Conservation (phyloP, 2,329 filamentous ascomycete genomes). For the Thelonectria rubi region DNA sequence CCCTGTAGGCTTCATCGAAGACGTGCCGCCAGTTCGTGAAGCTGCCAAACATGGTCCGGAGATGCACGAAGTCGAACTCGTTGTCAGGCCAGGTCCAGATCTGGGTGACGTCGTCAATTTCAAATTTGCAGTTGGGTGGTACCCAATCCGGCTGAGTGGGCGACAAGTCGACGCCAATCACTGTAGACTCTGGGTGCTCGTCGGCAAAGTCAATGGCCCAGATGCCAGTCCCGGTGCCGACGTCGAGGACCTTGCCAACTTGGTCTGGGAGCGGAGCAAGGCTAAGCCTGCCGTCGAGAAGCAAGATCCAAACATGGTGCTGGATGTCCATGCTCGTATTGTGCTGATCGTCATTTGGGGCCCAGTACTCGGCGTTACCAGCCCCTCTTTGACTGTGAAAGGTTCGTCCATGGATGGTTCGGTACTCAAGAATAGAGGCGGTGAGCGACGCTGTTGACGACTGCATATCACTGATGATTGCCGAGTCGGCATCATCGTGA, state of each 20-base stretch:
- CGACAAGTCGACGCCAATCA: conserved; percentile 22
- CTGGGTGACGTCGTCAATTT: conserved; percentile 19
- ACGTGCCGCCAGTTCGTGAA: conserved; percentile 20
- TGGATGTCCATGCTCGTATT: conserved; percentile 22
- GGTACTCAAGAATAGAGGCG: conserved; percentile 24
- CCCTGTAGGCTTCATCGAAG: conserved; percentile 17
- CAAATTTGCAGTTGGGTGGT: conserved; percentile 22
- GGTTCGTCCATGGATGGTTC: conserved; percentile 20
- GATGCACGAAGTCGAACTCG: conserved; percentile 23
- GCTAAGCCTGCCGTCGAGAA: conserved; percentile 13
- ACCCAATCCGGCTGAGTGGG: conserved; percentile 19
- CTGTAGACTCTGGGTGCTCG: conserved; percentile 16
- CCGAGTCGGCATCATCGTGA: conserved; percentile 14
- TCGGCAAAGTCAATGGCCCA: conserved; percentile 29
- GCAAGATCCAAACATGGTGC: conserved; percentile 19
- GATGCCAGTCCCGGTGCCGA: conserved; percentile 29
- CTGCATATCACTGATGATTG: conserved; percentile 1
- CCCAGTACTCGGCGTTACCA: conserved; percentile 22
- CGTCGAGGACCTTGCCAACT: conserved; percentile 22
- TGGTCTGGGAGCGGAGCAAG: conserved; percentile 7
- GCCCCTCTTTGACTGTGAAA: conserved; percentile 22
- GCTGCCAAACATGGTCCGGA: conserved; percentile 20
- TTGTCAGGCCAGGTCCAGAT: conserved; percentile 15
- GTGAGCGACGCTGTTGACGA: conserved; percentile 23
- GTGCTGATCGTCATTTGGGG: conserved; percentile 20